A percentile compares a stretch with the other conserved stretches of the same genome.
These are phyloP conservation scores for Fusarium euwallaceae DNA, from an alignment of 2,329 filamentous ascomycete genomes.

Conservation along the genomic window DNA sequence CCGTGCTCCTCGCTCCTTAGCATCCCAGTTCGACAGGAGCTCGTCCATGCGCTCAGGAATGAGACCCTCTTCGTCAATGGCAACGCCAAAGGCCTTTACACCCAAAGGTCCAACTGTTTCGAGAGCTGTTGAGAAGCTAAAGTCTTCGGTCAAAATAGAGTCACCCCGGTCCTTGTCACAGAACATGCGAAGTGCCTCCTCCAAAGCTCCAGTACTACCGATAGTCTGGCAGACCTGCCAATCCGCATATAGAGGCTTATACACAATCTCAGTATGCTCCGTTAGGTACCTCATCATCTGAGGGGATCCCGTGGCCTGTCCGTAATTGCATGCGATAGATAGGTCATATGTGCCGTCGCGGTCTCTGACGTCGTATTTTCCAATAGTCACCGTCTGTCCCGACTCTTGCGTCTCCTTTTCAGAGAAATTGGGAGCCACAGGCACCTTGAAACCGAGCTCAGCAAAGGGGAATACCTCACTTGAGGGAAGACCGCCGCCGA, in stretches of 20 bases:
- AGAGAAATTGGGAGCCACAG: constrained; percentile 76
- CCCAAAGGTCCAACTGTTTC: constrained; percentile 70
- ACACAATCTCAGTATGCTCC: constrained; percentile 94
- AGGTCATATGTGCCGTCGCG: constrained; percentile 75
- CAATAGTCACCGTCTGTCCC: constrained; percentile 74
- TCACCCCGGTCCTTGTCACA: constrained; percentile 78
- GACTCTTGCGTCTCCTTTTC: constrained; percentile 73
- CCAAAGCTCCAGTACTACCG: constrained; percentile 87
- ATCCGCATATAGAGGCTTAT: constrained; percentile 88
- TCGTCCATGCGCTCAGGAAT: constrained; percentile 65
- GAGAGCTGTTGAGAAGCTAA: constrained; percentile 83
- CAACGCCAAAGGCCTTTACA: constrained; percentile 63
- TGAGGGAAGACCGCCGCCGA: constrained; percentile 91
- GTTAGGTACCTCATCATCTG: constrained; percentile 92
- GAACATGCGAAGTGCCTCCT: constrained; percentile 87
- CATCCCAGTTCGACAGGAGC: constrained; percentile 65
- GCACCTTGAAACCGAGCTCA: constrained; percentile 80
- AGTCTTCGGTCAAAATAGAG: constrained; percentile 87
- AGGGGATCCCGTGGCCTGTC: constrained; percentile 85
- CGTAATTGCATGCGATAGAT: constrained; percentile 92
- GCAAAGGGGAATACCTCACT: constrained; percentile 94
- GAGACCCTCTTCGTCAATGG: constrained; percentile 67
- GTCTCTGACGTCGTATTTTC: constrained; percentile 85
- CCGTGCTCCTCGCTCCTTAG: constrained; percentile 56
- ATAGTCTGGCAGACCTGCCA: constrained; percentile 88